Percentiles rank a stretch among this genome's conserved stretches.
phyloP scores from a whole-genome alignment of 441 rosid genomes.

The Pelargonium australe region DNA sequence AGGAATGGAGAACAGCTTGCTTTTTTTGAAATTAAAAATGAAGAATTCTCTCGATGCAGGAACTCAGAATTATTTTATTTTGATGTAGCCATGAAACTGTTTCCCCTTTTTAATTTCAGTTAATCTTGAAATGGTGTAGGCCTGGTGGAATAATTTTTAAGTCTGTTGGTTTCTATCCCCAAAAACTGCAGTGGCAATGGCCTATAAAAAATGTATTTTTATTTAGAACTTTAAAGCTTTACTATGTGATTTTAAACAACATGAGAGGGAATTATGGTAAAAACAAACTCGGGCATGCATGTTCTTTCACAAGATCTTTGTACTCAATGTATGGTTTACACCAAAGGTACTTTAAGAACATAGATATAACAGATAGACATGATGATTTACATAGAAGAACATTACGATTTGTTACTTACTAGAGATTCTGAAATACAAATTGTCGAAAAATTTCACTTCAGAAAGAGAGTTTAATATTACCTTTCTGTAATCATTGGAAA shows the following conservation, averaged over 20 bases:
- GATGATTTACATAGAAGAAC: no score
- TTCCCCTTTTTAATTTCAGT: not conserved
- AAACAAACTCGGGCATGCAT: constrained; percentile 1
- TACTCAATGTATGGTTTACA: not conserved
- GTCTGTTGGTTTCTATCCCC: no score
- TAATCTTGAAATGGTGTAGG: no score
- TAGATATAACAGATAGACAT: not conserved
- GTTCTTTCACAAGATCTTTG: not conserved
- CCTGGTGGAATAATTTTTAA: no score
- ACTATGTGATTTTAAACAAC: not conserved
- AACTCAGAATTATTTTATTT: not conserved
- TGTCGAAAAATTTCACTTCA: not conserved
- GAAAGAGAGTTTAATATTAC: not conserved
- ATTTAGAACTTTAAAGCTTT: not conserved
- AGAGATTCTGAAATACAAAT: not conserved
- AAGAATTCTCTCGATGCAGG: not conserved
- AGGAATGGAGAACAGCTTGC: not conserved
- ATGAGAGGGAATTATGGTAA: not conserved
- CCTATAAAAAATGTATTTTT: not conserved
- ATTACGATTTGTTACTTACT: not conserved
- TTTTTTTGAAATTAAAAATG: not conserved
- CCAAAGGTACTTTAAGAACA: not conserved
- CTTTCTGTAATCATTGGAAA: not conserved
- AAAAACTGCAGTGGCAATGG: no score
- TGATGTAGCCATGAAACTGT: not conserved